phyloP scores from a whole-genome alignment of 148 eudicot species.

The Mesembryanthemum crystallinum region DNA sequence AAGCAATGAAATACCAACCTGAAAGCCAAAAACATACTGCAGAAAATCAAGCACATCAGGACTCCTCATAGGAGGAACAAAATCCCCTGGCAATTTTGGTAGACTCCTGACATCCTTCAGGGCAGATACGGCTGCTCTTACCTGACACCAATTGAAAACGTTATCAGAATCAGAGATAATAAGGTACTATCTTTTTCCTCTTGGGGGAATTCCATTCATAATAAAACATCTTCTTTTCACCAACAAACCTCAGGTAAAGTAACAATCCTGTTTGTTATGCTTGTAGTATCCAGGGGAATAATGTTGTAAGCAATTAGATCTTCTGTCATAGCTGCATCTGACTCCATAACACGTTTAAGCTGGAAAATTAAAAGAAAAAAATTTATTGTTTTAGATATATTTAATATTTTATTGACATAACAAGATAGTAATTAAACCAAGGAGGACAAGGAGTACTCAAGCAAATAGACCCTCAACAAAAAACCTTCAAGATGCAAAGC shows the following conservation, averaged over 20 bases:
- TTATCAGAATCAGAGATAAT: slow-evolving; percentile 15
- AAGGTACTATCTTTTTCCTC: background rate
- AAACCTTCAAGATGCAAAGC: background rate
- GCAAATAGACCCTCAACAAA: background rate
- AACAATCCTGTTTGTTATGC: slow-evolving; percentile 64
- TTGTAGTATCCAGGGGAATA: slow-evolving; percentile 76
- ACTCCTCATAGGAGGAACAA: slow-evolving; percentile 59
- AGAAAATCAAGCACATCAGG: slow-evolving; percentile 86
- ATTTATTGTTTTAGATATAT: background rate
- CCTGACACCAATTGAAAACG: slow-evolving; percentile 46
- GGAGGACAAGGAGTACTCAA: background rate
- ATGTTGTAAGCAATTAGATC: slow-evolving; percentile 90
- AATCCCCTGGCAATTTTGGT: slow-evolving; percentile 67
- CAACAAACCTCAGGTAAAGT: slow-evolving; percentile 70
- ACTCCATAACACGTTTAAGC: slow-evolving; percentile 87
- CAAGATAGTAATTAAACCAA: too few relatives aligned
- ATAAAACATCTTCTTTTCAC: background rate
- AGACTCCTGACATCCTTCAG: slow-evolving; percentile 61
- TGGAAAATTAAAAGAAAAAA: slow-evolving; percentile 29
- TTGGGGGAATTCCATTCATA: background rate
- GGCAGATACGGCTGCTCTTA: slow-evolving; percentile 79
- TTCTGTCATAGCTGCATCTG: slow-evolving; percentile 97
- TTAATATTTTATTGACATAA: background rate
- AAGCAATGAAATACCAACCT: slow-evolving; percentile 43
- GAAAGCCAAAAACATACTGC: slow-evolving; percentile 95